Evolutionary conservation across 75 land plant species (phyloP).

Genomic region (Picea sitchensis): DNA sequence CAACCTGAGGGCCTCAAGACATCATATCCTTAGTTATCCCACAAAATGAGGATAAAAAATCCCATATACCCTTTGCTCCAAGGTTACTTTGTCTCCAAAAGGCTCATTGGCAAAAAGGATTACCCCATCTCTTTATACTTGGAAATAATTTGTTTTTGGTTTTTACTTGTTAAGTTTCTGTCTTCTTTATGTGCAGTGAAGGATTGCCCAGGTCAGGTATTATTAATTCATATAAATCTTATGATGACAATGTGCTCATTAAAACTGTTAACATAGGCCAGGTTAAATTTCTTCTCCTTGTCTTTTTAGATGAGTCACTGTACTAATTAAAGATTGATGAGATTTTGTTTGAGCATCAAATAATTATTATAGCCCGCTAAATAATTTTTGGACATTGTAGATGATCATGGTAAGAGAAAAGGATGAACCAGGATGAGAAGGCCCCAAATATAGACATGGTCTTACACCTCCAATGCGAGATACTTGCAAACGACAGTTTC

Average conservation of each 20-base stretch:
- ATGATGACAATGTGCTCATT: conserved; percentile 86
- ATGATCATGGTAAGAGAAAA: conserved; percentile 89
- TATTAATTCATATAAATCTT: conserved; percentile 88
- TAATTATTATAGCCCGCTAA: background rate
- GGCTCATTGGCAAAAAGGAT: no score
- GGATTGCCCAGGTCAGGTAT: conserved; percentile 17
- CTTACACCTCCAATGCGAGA: conserved; percentile 93
- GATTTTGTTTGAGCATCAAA: background rate
- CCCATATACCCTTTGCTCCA: no score
- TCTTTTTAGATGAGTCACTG: background rate
- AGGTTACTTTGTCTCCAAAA: no score
- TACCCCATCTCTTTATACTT: no score
- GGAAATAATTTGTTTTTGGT: no score
- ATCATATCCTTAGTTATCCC: no score
- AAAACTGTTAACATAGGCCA: conserved; percentile 93
- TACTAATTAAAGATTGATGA: background rate
- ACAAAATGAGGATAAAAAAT: no score
- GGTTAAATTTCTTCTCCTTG: conserved; percentile 26
- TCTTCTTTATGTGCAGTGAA: no score
- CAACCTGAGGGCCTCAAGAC: no score
- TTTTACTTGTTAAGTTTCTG: no score
- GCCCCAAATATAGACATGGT: conserved; percentile 82
- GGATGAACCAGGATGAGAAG: conserved; percentile 61
- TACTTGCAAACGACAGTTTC: conserved; percentile 83
- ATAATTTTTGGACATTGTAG: conserved; percentile 27